phyloP scores from a whole-genome alignment of 352 stramenopile genomes.

The Pythium guiyangense region DNA sequence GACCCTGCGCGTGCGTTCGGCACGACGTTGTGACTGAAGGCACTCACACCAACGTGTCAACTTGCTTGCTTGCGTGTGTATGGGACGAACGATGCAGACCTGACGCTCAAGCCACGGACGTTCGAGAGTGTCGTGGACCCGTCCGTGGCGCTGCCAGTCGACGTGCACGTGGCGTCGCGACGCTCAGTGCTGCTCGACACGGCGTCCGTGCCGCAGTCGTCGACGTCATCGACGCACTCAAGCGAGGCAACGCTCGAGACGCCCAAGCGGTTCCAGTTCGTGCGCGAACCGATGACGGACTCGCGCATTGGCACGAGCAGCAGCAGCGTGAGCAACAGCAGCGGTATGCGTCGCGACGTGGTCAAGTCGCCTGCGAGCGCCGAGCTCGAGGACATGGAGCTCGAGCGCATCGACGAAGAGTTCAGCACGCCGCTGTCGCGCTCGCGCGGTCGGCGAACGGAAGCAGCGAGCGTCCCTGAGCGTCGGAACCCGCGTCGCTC shows the following conservation, averaged over 20 bases:
- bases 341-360: no score
- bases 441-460: constrained; percentile 45
- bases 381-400: constrained; percentile 69
- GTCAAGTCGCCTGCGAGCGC: constrained; percentile 50
- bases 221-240: constrained; percentile 23
- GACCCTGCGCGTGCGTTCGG: no score
- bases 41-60: no score
- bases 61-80: no score
- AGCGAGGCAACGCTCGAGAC: constrained; percentile 38
- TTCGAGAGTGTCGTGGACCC: constrained; percentile 19
- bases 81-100: no score
- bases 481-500: constrained; percentile 74
- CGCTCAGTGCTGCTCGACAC: constrained; percentile 19
- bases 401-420: constrained; percentile 78
- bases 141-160: constrained; percentile 13
- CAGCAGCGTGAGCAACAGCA: no score
- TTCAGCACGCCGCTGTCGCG: constrained; percentile 69
- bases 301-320: constrained; percentile 47
- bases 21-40: no score
- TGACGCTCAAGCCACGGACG: constrained; percentile 35
- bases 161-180: constrained; percentile 21
- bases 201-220: constrained; percentile 19
- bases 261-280: constrained; percentile 76
- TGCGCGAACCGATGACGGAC: constrained; percentile 62
- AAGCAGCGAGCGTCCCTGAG: constrained; percentile 52